These are phyloP conservation scores for Fraxinus angustifolia DNA, from an alignment of 305 asterid species.

Conservation along the genomic window DNA sequence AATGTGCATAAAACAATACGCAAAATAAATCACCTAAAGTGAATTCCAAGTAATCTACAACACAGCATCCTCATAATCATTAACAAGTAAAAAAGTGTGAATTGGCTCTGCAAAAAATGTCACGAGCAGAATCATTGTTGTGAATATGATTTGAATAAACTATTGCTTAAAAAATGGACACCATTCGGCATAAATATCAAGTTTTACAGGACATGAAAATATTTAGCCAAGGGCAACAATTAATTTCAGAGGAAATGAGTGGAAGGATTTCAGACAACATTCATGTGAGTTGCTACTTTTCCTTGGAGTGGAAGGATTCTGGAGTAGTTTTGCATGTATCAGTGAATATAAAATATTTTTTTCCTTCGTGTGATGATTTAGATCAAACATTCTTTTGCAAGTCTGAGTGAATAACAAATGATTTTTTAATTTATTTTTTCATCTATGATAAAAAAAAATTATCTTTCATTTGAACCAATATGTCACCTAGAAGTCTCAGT, in stretches of 20 bases:
- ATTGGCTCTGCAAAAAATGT: neutral
- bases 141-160: neutral
- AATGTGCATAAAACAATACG: slow-evolving; percentile 23
- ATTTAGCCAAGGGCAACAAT: neutral
- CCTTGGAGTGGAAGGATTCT: neutral
- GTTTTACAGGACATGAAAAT: neutral
- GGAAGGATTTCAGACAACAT: neutral
- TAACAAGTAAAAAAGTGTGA: neutral
- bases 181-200: neutral
- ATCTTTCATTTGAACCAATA: neutral
- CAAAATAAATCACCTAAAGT: slow-evolving; percentile 14
- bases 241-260: neutral
- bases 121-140: slow-evolving; percentile 2
- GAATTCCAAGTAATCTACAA: neutral
- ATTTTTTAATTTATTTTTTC: neutral
- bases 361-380: neutral
- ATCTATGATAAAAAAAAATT: neutral
- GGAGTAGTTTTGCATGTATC: neutral
- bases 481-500: neutral
- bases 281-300: neutral
- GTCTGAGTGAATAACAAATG: neutral
- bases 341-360: neutral
- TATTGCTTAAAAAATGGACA: neutral
- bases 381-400: neutral
- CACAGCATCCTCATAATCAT: neutral